Percentiles rank a stretch among this genome's conserved stretches.
These are phyloP conservation scores for Pyrrhoderma noxium DNA, from an alignment of 1,284 basidiomycete species.

Conservation along the genomic window DNA sequence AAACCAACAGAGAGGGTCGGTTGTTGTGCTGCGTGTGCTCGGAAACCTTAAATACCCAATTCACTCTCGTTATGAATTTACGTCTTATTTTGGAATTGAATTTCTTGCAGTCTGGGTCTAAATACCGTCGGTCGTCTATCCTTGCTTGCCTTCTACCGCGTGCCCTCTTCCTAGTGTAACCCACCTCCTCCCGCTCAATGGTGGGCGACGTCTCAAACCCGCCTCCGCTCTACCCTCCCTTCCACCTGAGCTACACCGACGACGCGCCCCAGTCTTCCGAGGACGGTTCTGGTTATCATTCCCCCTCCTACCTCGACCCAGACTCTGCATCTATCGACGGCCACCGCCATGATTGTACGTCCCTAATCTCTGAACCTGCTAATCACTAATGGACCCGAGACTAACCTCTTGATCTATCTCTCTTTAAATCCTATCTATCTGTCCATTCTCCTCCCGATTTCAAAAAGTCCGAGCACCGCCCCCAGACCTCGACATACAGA, in stretches of 20 bases:
- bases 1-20: not conserved
- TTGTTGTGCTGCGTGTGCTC: constrained; percentile 8
- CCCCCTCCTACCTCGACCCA: constrained; percentile 41
- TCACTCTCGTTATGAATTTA: not conserved
- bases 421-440: constrained; percentile 14
- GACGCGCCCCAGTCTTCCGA: constrained; percentile 63
- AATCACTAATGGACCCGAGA: constrained; percentile 8
- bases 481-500: constrained; percentile 41
- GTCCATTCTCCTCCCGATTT: too few species aligned
- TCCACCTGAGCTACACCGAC: constrained; percentile 44
- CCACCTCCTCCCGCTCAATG: constrained; percentile 7
- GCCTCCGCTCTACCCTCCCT: constrained; percentile 49
- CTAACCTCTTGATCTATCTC: constrained; percentile 19
- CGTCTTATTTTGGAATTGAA: not conserved
- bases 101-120: not conserved
- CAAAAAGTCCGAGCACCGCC: constrained; percentile 20
- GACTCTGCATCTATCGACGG: constrained; percentile 28
- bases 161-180: constrained; percentile 2
- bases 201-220: constrained; percentile 31
- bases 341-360: constrained; percentile 37
- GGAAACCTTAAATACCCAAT: constrained; percentile 10
- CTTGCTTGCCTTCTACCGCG: constrained; percentile 14
- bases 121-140: not conserved
- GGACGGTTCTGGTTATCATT: constrained; percentile 63
- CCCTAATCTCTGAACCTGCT: constrained; percentile 18